Conservation (phyloP, 371 early-diverging fungal species). For the Chytridium lagenaria region DNA sequence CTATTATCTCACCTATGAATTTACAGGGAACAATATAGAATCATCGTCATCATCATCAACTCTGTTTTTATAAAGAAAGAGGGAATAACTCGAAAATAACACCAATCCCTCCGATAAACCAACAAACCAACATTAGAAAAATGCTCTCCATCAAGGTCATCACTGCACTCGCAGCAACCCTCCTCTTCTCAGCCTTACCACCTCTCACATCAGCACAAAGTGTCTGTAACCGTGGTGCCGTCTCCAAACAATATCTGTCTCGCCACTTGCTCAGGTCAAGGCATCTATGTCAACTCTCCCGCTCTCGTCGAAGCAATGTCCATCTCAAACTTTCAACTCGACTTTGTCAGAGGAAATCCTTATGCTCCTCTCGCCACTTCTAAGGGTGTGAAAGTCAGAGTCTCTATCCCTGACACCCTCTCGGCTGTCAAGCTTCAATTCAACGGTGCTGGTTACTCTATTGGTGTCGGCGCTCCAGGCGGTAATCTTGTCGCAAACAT, state of each 20-base stretch:
- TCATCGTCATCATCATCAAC: no score
- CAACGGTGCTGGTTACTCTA: neutral
- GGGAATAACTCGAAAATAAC: no score
- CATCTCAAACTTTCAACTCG: constrained; percentile 19
- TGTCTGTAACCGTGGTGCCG: neutral
- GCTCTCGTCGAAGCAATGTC: constrained; percentile 1
- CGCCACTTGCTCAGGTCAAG: constrained; percentile 3
- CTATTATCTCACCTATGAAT: no score
- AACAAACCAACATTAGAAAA: no score
- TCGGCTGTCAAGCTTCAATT: neutral
- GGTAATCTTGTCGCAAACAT: neutral
- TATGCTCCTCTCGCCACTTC: neutral
- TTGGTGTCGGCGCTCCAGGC: neutral
- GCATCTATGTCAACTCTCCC: neutral
- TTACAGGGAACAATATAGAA: no score
- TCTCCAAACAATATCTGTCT: constrained; percentile 11
- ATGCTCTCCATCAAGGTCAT: no score
- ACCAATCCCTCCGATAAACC: no score
- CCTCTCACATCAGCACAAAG: no score
- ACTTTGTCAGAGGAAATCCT: neutral
- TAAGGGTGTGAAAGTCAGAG: neutral
- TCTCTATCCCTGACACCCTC: neutral
- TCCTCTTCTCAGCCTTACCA: no score
- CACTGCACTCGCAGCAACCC: no score
- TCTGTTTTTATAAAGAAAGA: no score